phyloP scores from a whole-genome alignment of 805 yeast species.

The Candida taoyuanica region DNA sequence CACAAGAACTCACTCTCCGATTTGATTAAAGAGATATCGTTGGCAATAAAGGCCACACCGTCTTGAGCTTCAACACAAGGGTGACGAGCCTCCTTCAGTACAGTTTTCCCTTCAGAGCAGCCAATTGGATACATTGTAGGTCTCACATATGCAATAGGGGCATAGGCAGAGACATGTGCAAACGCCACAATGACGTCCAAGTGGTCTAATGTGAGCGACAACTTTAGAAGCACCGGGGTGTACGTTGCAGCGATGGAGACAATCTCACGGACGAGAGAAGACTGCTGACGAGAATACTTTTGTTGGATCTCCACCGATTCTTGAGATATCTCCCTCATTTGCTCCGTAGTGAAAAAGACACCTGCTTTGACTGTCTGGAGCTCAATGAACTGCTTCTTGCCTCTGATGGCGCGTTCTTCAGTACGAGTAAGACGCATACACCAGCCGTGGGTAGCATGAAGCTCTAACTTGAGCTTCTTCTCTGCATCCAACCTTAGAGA shows the following conservation, averaged over 20 bases:
- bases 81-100: conserved; percentile 77
- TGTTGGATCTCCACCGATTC: conserved; percentile 54
- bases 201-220: conserved; percentile 61
- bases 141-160: conserved; percentile 75
- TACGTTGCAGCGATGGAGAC: conserved; percentile 78
- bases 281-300: conserved; percentile 72
- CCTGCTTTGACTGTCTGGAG: conserved; percentile 94
- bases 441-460: conserved; percentile 89
- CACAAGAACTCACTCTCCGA: conserved; percentile 64
- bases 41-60: conserved; percentile 84
- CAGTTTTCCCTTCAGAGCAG: conserved; percentile 40
- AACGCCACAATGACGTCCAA: conserved; percentile 82
- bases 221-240: conserved; percentile 66
- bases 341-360: conserved; percentile 77
- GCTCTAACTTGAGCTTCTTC: conserved; percentile 84
- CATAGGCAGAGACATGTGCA: conserved; percentile 78
- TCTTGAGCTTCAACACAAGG: conserved; percentile 94
- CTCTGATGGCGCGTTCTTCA: conserved; percentile 78
- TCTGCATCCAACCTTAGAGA: conserved; percentile 79
- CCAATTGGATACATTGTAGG: conserved; percentile 64
- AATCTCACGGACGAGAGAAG: conserved; percentile 76
- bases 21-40: conserved; percentile 69
- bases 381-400: conserved; percentile 57
- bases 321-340: conserved; percentile 54
- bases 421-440: conserved; percentile 88